Evolutionary conservation across 1,284 basidiomycete genomes (phyloP).

Genomic region (Puccinia polysora): DNA sequence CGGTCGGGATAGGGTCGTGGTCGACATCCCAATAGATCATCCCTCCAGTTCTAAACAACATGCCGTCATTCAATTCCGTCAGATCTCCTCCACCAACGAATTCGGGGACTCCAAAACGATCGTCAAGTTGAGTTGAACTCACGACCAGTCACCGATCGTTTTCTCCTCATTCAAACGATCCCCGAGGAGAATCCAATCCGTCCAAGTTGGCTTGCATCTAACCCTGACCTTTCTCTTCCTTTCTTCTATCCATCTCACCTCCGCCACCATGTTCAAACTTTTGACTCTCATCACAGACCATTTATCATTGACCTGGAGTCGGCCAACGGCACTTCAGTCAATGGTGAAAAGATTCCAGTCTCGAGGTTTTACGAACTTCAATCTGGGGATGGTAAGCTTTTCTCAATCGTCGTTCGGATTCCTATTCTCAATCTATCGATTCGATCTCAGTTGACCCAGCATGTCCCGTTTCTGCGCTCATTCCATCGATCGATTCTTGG

Average conservation of each 20-base stretch:
- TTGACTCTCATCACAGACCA: conserved; percentile 59
- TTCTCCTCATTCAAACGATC: neutral
- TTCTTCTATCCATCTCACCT: too few relatives aligned
- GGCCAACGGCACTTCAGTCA: conserved; percentile 89
- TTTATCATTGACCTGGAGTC: conserved; percentile 95
- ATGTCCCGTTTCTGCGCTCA: neutral
- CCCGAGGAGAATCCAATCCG: neutral
- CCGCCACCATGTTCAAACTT: conserved; percentile 45
- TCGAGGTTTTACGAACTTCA: conserved; percentile 87
- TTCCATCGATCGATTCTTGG: neutral
- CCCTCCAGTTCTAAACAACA: conserved; percentile 98
- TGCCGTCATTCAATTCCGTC: conserved; percentile 89
- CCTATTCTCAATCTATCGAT: neutral
- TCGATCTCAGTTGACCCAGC: neutral
- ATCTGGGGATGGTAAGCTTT: conserved; percentile 70
- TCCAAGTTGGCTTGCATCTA: neutral
- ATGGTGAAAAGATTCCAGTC: conserved; percentile 74
- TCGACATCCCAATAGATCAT: conserved; percentile 86
- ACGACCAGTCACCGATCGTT: too few relatives aligned
- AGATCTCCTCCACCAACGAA: conserved; percentile 78
- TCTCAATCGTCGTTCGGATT: neutral
- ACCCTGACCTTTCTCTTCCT: conserved; percentile 16
- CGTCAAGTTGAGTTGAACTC: conserved; percentile 76
- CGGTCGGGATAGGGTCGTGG: conserved; percentile 79
- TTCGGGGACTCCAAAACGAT: conserved; percentile 70